These are phyloP conservation scores for Rachicladosporium sp. DNA, from an alignment of 2,329 filamentous ascomycete genomes.

Conservation along the genomic window DNA sequence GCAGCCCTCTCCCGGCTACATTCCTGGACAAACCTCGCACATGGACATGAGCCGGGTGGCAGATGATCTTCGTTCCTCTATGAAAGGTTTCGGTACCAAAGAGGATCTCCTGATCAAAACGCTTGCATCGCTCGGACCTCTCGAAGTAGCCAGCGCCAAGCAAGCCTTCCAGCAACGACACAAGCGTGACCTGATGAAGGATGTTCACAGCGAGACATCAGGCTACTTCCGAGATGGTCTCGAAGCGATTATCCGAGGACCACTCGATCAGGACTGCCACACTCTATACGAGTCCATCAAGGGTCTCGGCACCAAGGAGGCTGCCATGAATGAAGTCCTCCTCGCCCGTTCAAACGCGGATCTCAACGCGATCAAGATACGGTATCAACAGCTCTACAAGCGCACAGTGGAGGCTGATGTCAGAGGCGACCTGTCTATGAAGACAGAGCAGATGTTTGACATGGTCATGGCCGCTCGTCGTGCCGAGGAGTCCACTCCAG, in stretches of 20 bases:
- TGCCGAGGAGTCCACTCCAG: slow-evolving; percentile 63
- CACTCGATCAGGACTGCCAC: slow-evolving; percentile 63
- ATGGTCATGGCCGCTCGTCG: slow-evolving; percentile 65
- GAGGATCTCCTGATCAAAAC: slow-evolving; percentile 63
- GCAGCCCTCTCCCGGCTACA: slow-evolving; percentile 62
- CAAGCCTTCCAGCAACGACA: slow-evolving; percentile 53
- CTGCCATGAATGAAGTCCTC: slow-evolving; percentile 73
- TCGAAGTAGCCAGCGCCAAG: slow-evolving; percentile 60
- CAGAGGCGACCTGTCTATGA: slow-evolving; percentile 67
- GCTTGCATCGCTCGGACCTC: slow-evolving; percentile 60
- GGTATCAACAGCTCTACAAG: slow-evolving; percentile 58
- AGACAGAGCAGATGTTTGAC: slow-evolving; percentile 75
- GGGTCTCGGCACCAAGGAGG: slow-evolving; percentile 76
- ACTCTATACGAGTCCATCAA: slow-evolving; percentile 59
- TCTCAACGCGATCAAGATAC: slow-evolving; percentile 68
- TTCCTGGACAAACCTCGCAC: slow-evolving; percentile 54
- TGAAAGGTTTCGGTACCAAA: slow-evolving; percentile 90
- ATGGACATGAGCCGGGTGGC: slow-evolving; percentile 57
- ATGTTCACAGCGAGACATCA: slow-evolving; percentile 64
- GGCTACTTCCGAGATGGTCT: slow-evolving; percentile 65
- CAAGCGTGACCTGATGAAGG: slow-evolving; percentile 57
- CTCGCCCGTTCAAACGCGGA: slow-evolving; percentile 78
- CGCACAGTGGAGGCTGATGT: slow-evolving; percentile 60
- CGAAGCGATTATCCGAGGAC: slow-evolving; percentile 64
- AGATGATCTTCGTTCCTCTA: slow-evolving; percentile 61